Percentiles rank a stretch among this genome's conserved stretches.
Conservation (phyloP, 176 grass and related monocot species). For the Triticum monococcum region DNA sequence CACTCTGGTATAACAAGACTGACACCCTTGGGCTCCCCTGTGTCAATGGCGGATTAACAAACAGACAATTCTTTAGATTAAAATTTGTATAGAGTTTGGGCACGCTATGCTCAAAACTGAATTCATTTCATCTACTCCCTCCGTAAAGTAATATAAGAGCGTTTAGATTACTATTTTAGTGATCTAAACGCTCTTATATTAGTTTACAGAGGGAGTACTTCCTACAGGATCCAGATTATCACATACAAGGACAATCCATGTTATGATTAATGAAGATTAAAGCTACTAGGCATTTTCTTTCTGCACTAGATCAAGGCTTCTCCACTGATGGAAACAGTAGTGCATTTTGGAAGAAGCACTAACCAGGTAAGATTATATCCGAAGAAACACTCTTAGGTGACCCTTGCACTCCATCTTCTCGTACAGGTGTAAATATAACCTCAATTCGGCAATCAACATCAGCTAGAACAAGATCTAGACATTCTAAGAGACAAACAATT, state of each 20-base stretch:
- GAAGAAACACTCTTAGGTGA: conserved; percentile 60
- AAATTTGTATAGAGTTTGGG: background rate
- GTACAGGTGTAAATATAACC: conserved; percentile 71
- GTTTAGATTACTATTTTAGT: too few species aligned
- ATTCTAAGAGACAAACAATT: conserved; percentile 51
- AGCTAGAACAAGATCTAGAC: conserved; percentile 72
- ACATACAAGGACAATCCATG: background rate
- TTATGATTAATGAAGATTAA: conserved; percentile 6
- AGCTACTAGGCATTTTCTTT: conserved; percentile 5
- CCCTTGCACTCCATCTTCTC: conserved; percentile 73
- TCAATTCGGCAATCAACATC: conserved; percentile 69
- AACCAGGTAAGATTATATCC: conserved; percentile 79
- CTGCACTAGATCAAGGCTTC: background rate
- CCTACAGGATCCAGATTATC: background rate
- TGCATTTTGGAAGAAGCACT: conserved; percentile 30
- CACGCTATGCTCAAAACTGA: background rate
- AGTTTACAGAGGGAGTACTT: background rate
- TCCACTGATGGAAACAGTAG: conserved; percentile 3
- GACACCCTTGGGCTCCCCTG: conserved; percentile 76
- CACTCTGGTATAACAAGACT: conserved; percentile 69
- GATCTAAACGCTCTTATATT: too few species aligned
- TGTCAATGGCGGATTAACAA: conserved; percentile 18
- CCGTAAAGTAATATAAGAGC: too few species aligned
- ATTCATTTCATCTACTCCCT: conserved; percentile 6
- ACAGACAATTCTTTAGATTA: conserved; percentile 1